Evolutionary conservation across 2,329 filamentous ascomycete genomes (phyloP), one percentile per base, ranked within the genome.

Genomic region (Clonostachys rosea): DNA sequence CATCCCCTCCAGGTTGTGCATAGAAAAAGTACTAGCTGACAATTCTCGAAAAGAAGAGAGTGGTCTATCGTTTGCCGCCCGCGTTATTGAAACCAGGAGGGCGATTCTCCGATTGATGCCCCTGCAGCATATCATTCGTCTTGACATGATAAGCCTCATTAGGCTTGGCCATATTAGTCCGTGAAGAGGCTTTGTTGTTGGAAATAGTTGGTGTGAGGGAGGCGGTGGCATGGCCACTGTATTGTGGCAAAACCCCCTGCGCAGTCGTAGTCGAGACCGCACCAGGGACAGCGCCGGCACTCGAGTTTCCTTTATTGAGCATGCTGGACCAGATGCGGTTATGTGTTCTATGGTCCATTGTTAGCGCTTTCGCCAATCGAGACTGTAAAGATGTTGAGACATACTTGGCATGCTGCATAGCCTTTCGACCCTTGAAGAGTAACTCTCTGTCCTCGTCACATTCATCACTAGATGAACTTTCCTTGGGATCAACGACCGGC

Each of bases 161-260:
- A 10, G 24, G 6, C 24, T 30, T 30, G 24, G 24, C 24, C 14
- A n/a, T 3, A 18, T 14, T n/a, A 8, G 36, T 47, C 43, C 65
- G 66, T 44, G 62, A 53, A 40, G 67, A 62, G 20, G 56, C 54
- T 20, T 63, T 60, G 17, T 63, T 55, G 50, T 71, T 71, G 35
- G 65, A 68, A 43, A 73, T 68, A 18, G 69, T 58, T 14, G 74
- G 74, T 10, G 67, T 63, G 17, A 77, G 63, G 42, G 73, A 78
- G 18, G 76, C 75, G 10, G 75, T 73, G 18, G 76, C 76, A 54
- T 79, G 65, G 16, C 76, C 76, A 10, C 67, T 59, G 47, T 76
- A 79, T 34, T 78, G 74, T 14, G 76, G 78, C 42, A 81, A 60
- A 40, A 75, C 69, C n/a, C 76, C 78, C 30, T 73, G 75, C 8